Conservation (phyloP, 176 grass and related monocot species). For the Hsuehochloa calcarea region DNA sequence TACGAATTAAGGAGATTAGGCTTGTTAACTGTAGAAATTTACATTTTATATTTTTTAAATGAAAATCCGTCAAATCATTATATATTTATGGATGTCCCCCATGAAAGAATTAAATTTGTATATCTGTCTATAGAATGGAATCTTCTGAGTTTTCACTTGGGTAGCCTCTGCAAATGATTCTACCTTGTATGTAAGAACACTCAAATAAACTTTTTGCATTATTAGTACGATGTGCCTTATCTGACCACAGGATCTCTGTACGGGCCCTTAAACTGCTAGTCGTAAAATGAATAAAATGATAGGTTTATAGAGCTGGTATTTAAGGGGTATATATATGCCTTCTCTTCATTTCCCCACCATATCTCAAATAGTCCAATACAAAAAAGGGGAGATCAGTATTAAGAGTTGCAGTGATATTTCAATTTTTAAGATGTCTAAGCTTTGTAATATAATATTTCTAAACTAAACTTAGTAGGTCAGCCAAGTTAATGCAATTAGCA, state of each 20-base stretch:
- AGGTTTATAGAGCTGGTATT: no score
- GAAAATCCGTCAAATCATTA: not conserved
- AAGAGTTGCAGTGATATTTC: not conserved
- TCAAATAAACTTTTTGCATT: not conserved
- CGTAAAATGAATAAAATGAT: not conserved
- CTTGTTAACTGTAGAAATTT: not conserved
- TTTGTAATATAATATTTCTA: not conserved
- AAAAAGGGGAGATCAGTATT: not conserved
- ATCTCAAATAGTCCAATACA: not conserved
- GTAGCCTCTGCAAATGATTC: not conserved
- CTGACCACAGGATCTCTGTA: not conserved
- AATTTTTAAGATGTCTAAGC: not conserved
- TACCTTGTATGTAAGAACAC: not conserved
- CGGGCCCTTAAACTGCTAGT: not conserved
- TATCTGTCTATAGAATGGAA: not conserved
- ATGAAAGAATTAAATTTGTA: not conserved
- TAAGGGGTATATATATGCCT: no score
- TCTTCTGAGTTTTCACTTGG: not conserved
- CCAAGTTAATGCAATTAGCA: no score
- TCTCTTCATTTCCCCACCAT: not conserved
- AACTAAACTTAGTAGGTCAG: not conserved
- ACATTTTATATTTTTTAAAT: not conserved
- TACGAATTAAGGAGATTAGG: not conserved
- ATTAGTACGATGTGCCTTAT: not conserved
- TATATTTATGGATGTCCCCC: not conserved